A percentile compares a stretch with the other conserved stretches of the same genome.
phyloP scores from a whole-genome alignment of 2,329 filamentous ascomycete genomes.

The Bipolaris gigantea region DNA sequence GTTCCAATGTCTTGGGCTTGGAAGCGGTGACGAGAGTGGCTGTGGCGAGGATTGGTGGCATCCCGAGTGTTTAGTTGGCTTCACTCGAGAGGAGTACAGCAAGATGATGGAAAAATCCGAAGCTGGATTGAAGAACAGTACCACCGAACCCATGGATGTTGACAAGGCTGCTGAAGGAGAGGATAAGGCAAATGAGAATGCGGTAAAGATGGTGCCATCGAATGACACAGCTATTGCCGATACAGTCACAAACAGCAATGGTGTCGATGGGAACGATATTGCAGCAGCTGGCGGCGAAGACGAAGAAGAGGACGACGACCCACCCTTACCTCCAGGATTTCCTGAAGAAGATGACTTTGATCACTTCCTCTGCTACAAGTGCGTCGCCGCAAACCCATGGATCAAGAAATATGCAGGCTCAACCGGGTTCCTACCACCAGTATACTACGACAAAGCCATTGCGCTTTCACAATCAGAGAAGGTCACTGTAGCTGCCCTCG shows the following conservation, averaged over 20 bases:
- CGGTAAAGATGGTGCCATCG: conserved; percentile 13
- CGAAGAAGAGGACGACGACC: conserved; percentile 54
- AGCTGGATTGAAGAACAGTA: conserved; percentile 11
- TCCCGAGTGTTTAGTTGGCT: conserved; percentile 83
- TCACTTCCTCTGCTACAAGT: conserved; percentile 91
- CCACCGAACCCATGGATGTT: conserved; percentile 15
- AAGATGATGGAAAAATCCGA: conserved; percentile 39
- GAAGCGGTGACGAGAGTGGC: conserved; percentile 76
- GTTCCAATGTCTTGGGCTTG: conserved; percentile 93
- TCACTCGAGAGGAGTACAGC: conserved; percentile 73
- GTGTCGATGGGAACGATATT: conserved; percentile 40
- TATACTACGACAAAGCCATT: conserved; percentile 55
- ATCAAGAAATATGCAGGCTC: conserved; percentile 84
- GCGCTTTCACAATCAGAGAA: conserved; percentile 17
- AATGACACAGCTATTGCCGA: conserved; percentile 24
- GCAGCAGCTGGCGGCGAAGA: conserved; percentile 58
- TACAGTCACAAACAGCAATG: conserved; percentile 21
- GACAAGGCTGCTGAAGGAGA: conserved; percentile 4
- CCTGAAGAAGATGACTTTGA: conserved; percentile 88
- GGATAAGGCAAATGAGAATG: conserved; percentile 9
- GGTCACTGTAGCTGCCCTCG: conserved; percentile 9
- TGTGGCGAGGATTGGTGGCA: conserved; percentile 99
- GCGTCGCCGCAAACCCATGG: conserved; percentile 85
- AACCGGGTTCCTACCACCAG: conserved; percentile 74
- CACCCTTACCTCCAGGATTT: conserved; percentile 80